Evolutionary conservation across 768 basidiomycete species (phyloP), one percentile per base, ranked within the genome.

Genomic region (Lentinus tigrinus): DNA sequence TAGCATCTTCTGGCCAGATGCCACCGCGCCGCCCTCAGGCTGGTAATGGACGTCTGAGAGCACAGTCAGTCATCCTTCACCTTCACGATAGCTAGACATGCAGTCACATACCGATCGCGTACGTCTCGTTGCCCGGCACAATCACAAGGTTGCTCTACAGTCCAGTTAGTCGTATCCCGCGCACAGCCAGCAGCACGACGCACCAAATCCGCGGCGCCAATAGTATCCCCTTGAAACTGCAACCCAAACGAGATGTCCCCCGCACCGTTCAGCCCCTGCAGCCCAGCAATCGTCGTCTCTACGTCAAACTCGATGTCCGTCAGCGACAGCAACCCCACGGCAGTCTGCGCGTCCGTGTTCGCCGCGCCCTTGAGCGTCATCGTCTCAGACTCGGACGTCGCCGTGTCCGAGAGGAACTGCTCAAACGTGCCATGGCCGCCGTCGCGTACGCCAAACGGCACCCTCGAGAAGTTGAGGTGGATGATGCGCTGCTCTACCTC

Each of bases 221-320:
- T 81, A 3, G 69, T 75, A 65, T 84, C 74, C 47, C 84, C 56
- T 47, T 56, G 43, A 69, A 87, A 89, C 58, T 77, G 70, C 37
- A 89, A 70, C 3, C 71, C 68, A 61, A 89, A 89, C 1, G 82
- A 74, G 23, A 89, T 84, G 53, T 89, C 87, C 0, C 84, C 86
- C 3, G 82, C 81, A 24, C 23, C n/a, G 59, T 79, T 74, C 55
- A 91, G 75, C 27, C 87, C 88, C 68, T 88, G 84, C 54, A 91
- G 65, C 39, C 88, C 88, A 2, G 76, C 76, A 40, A 91, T 82
- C 2, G 75, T 72, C 3, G 84, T 82, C 47, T 80, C 72, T 9
- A 89, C 84, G 0, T 79, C 75, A 65, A 89, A 89, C 10, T 70
- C 71, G 50, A 90, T 88, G 57, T 74, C 79, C 14, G 72, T 75